These are phyloP conservation scores for Davidsoniella eucalypti DNA, from an alignment of 2,329 filamentous ascomycete species.

Conservation along the genomic window DNA sequence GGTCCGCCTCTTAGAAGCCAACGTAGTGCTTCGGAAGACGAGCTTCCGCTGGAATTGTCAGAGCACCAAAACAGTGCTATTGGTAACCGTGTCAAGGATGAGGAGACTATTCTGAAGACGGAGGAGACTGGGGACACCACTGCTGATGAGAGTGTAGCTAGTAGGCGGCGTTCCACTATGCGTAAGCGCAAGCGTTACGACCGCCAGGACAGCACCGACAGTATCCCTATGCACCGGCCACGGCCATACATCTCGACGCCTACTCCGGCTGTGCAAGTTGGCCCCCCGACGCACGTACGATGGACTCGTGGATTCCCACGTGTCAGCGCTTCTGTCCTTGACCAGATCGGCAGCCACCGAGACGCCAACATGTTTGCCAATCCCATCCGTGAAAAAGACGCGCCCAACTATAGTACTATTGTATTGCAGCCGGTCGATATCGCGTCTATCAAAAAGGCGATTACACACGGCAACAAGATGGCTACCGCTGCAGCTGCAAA, in stretches of 20 bases:
- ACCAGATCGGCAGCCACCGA: constrained; percentile 61
- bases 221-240: constrained; percentile 23
- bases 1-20: constrained; percentile 16
- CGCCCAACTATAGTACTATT: constrained; percentile 58
- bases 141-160: constrained; percentile 33
- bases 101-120: constrained; percentile 38
- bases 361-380: constrained; percentile 67
- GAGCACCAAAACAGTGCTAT: constrained; percentile 14
- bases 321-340: constrained; percentile 55
- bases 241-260: constrained; percentile 18
- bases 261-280: constrained; percentile 19
- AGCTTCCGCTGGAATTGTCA: constrained; percentile 28
- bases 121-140: constrained; percentile 41
- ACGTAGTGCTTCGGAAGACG: constrained; percentile 33
- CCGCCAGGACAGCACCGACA: constrained; percentile 32
- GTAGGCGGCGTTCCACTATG: constrained; percentile 23
- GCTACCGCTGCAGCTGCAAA: constrained; percentile 43
- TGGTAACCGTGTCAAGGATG: constrained; percentile 37
- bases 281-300: constrained; percentile 49
- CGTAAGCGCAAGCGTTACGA: constrained; percentile 43
- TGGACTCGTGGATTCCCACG: constrained; percentile 63
- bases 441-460: constrained; percentile 59
- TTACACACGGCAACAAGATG: constrained; percentile 54
- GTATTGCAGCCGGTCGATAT: constrained; percentile 63
- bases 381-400: constrained; percentile 56